Percentiles rank a stretch among this genome's conserved stretches.
Conservation (phyloP, 2,329 filamentous ascomycete genomes). For the Sphaerulina populicola region DNA sequence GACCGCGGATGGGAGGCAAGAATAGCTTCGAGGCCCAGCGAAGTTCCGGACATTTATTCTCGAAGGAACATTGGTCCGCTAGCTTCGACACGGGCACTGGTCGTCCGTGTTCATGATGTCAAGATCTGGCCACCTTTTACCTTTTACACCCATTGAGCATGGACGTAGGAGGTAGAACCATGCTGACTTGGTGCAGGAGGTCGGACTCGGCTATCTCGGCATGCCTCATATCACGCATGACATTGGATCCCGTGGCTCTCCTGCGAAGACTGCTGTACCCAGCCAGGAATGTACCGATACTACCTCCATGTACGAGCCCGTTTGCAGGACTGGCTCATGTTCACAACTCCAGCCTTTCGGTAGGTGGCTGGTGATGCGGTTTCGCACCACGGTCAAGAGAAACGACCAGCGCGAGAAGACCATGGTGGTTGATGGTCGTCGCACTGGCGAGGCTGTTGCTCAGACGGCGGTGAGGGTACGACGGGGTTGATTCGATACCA, state of each 20-base stretch:
- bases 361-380: neutral
- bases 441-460: neutral
- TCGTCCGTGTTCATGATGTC: neutral
- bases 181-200: slow-evolving; percentile 2
- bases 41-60: too few relatives aligned
- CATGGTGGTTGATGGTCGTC: neutral
- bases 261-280: neutral
- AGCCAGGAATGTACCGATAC: neutral
- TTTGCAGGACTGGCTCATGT: neutral
- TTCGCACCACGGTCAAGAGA: neutral
- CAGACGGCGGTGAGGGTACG: slow-evolving; percentile 12
- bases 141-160: neutral
- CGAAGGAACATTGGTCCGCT: neutral
- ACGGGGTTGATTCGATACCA: slow-evolving; percentile 7
- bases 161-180: neutral
- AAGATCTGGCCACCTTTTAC: neutral
- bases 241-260: neutral
- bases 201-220: slow-evolving; percentile 2
- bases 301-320: slow-evolving; percentile 2
- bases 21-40: too few relatives aligned
- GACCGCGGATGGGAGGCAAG: neutral
- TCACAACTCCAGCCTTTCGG: neutral
- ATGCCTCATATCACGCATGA: neutral
- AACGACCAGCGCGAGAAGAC: neutral
- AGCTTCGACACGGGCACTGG: neutral